phyloP scores from a whole-genome alignment of 1,139 yeast species.

The Suhomyces choctaworum region DNA sequence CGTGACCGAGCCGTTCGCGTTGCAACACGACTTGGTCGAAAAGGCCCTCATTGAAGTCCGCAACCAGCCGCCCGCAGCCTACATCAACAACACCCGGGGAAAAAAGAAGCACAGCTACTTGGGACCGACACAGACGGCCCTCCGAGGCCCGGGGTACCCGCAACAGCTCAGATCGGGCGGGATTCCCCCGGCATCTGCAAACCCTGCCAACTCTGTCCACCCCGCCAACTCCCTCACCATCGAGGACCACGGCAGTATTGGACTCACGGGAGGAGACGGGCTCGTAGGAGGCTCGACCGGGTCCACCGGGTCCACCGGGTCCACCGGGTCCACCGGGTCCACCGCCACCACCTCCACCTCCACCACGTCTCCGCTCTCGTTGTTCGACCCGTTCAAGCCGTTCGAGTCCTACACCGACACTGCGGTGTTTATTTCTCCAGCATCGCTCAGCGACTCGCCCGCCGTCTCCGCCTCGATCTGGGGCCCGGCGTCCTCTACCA shows the following conservation, averaged over 20 bases:
- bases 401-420: constrained; percentile 9
- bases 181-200: not conserved
- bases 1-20: constrained; percentile 32
- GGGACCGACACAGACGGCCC: not conserved
- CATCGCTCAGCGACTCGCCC: constrained; percentile 6
- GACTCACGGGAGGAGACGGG: constrained; percentile 7
- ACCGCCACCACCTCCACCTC: not conserved
- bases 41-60: constrained; percentile 33
- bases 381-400: constrained; percentile 27
- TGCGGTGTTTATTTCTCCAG: constrained; percentile 3
- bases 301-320: not conserved
- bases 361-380: constrained; percentile 1
- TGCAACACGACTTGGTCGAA: constrained; percentile 36
- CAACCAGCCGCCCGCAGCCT: constrained; percentile 27
- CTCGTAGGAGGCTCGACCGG: constrained; percentile 7
- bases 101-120: constrained; percentile 8
- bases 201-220: not conserved
- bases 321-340: not conserved
- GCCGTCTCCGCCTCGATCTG: constrained; percentile 11
- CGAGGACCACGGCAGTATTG: constrained; percentile 10
- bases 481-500: constrained; percentile 10
- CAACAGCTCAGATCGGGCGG: not conserved
- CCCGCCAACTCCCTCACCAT: not conserved
- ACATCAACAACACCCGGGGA: constrained; percentile 7
- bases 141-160: not conserved